Evolutionary conservation across 2,329 filamentous ascomycete species (phyloP).

Genomic region (Arthrinium puccinioides): DNA sequence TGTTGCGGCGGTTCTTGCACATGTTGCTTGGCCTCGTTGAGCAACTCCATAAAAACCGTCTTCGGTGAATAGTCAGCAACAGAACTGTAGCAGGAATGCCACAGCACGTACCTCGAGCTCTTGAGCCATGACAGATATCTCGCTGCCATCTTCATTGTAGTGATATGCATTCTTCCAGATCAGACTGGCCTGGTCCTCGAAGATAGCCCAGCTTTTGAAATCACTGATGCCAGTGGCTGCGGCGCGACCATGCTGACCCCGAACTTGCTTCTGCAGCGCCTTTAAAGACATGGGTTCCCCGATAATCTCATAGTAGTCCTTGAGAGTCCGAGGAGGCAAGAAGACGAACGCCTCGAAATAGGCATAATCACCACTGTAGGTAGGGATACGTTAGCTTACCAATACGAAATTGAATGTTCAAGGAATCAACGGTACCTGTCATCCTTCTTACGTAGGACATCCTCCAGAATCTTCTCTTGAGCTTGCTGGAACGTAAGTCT

Average conservation of each 20-base stretch:
- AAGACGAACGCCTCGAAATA: conserved; percentile 70
- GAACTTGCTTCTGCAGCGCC: conserved; percentile 68
- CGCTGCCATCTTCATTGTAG: conserved; percentile 89
- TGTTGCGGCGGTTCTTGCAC: conserved; percentile 67
- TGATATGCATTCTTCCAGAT: conserved; percentile 84
- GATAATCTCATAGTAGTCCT: conserved; percentile 83
- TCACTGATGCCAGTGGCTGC: conserved; percentile 56
- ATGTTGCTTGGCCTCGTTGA: conserved; percentile 64
- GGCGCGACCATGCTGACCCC: conserved; percentile 62
- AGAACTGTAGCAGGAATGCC: too few relatives aligned
- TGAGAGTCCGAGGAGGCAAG: conserved; percentile 66
- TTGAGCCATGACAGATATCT: conserved; percentile 69
- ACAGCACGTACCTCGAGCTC: conserved; percentile 61
- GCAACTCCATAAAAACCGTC: conserved; percentile 60
- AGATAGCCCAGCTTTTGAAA: conserved; percentile 75
- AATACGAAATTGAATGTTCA: too few relatives aligned
- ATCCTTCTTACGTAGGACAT: conserved; percentile 63
- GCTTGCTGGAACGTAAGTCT: conserved; percentile 76
- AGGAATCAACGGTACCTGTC: conserved; percentile 43
- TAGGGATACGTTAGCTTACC: too few relatives aligned
- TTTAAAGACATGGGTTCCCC: conserved; percentile 73
- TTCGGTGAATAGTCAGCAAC: conserved; percentile 29
- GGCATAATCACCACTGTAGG: conserved; percentile 64
- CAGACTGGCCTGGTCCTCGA: conserved; percentile 71
- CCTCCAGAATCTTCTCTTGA: conserved; percentile 76